Evolutionary conservation across 257 asterid species (phyloP), one percentile per base, ranked within the genome.

Genomic region (Anisodus tanguticus): DNA sequence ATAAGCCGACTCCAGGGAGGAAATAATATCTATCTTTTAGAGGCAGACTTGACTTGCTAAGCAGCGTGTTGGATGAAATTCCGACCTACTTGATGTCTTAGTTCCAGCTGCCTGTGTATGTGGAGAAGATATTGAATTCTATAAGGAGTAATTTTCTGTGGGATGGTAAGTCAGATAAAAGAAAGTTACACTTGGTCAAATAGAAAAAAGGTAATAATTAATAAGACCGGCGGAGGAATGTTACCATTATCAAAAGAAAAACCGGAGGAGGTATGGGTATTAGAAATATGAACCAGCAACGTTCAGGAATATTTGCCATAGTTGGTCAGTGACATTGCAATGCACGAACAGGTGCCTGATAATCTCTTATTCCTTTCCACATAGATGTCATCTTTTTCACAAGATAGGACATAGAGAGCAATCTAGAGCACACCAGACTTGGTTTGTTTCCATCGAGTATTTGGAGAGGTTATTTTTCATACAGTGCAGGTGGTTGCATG

Each of bases 311-410:
- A 66, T 31, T 66, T 66, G n/a, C 72, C 37, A 31, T 66, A 66
- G 72, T 66, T 66, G 43, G 45, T 66, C 45, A 66, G 45, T 66
- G 72, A 12, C 72, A 66, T 64, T 66, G 45, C 72, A 31, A 5
- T 66, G n/a, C 72, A 31, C 17, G 9, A 31, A 12, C 5, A 31
- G 72, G 72, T 66, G n/a, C 45, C 17, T 31, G 43, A 12, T 66
- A 66, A 31, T 66, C 72, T 66, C 51, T 47, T 41, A 41, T 64
- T 64, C 45, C 72, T 66, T 66, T 31, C 41, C 4, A 5, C 72
- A 31, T 64, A 26, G 71, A 26, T 64, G 17, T 0, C 71, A 26
- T 67, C 49, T 6, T 6, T 67, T 35, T 35, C 19, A 67, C 39
- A 67, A 67, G 41, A 67, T 35, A 35, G 49, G 74, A 35, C 74